phyloP scores from a whole-genome alignment of 352 stramenopile genomes.

The Pythium brachiatum region DNA sequence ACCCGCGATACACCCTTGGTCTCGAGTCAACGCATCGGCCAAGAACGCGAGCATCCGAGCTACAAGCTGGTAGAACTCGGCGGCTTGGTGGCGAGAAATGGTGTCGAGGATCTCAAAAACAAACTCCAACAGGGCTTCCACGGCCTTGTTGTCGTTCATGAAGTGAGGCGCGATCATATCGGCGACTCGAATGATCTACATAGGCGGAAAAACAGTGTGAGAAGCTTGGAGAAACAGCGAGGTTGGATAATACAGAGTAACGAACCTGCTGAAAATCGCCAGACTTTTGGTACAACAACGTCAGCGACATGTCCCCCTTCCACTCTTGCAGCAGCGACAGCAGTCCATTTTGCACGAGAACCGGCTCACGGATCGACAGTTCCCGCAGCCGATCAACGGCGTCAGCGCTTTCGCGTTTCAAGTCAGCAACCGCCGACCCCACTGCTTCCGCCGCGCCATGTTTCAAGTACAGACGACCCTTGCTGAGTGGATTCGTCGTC shows the following conservation, averaged over 20 bases:
- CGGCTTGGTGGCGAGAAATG: conserved; percentile 58
- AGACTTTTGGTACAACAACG: conserved; percentile 65
- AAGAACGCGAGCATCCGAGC: conserved; percentile 48
- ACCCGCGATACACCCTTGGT: conserved; percentile 33
- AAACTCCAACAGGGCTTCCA: conserved; percentile 45
- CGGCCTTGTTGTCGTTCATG: conserved; percentile 29
- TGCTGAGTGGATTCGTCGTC: conserved; percentile 22
- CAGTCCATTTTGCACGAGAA: conserved; percentile 56
- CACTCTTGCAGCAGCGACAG: conserved; percentile 33
- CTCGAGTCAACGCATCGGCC: conserved; percentile 38
- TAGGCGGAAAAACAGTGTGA: neutral
- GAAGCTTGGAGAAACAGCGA: neutral
- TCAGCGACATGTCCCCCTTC: conserved; percentile 60
- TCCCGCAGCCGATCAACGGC: conserved; percentile 63
- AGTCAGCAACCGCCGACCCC: conserved; percentile 36
- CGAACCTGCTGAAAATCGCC: conserved; percentile 60
- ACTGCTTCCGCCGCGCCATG: conserved; percentile 41
- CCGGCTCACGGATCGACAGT: conserved; percentile 45
- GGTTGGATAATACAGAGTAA: neutral
- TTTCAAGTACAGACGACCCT: conserved; percentile 16
- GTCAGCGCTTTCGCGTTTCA: conserved; percentile 43
- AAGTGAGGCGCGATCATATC: conserved; percentile 52
- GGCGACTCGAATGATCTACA: conserved; percentile 55
- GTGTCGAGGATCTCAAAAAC: conserved; percentile 68
- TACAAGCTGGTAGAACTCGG: conserved; percentile 65